Evolutionary conservation across 441 rosid genomes (phyloP).

Genomic region (Raphanus hybrid): DNA sequence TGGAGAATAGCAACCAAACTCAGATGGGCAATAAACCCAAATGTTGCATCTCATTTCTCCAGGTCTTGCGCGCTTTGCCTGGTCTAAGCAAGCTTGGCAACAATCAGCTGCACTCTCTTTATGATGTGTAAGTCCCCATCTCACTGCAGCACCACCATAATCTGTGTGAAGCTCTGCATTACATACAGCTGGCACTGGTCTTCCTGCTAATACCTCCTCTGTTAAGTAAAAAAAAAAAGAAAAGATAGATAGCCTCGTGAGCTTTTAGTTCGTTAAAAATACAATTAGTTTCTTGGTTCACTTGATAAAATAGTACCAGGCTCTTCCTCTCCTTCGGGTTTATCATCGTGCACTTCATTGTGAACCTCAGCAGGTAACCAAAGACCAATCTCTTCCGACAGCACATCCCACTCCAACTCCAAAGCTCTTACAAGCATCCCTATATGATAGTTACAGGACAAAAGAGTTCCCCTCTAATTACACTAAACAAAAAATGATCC

Average conservation of each 20-base stretch:
- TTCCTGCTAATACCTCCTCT: conserved; percentile 74
- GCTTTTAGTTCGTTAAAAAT: conserved; percentile 14
- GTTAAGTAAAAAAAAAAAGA: conserved; percentile 7
- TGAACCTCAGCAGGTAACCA: conserved; percentile 80
- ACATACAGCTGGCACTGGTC: conserved; percentile 76
- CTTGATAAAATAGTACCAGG: conserved; percentile 52
- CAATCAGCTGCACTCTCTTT: conserved; percentile 98
- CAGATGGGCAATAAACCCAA: conserved; percentile 96
- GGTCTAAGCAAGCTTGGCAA: conserved; percentile 96
- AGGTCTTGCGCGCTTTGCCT: conserved; percentile 75
- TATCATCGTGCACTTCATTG: conserved; percentile 81
- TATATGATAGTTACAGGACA: conserved; percentile 33
- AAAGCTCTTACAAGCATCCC: conserved; percentile 74
- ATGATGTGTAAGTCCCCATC: conserved; percentile 96
- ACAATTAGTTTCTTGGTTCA: background rate
- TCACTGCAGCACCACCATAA: conserved; percentile 87
- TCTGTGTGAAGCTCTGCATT: conserved; percentile 87
- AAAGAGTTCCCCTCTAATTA: conserved; percentile 17
- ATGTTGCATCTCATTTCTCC: conserved; percentile 86
- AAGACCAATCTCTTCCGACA: conserved; percentile 87
- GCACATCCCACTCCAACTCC: conserved; percentile 79
- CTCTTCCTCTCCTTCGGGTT: conserved; percentile 79
- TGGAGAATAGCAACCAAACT: conserved; percentile 85
- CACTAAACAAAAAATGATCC: conserved; percentile 1
- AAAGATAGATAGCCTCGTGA: conserved; percentile 3